These are phyloP conservation scores for Polyporus tsugae DNA, from an alignment of 1,284 basidiomycete species.

Conservation along the genomic window DNA sequence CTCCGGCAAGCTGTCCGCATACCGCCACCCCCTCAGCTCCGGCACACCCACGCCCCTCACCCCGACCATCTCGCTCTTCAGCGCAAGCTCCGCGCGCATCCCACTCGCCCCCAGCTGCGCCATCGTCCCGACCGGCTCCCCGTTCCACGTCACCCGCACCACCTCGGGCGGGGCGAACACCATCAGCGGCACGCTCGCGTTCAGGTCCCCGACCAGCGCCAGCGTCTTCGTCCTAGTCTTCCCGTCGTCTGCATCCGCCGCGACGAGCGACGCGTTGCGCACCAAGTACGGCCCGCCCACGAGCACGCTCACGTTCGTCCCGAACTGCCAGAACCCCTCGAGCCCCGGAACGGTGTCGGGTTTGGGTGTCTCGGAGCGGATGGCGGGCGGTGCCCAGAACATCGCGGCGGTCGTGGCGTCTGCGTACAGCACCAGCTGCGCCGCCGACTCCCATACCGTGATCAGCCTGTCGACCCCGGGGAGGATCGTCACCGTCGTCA, in stretches of 20 bases:
- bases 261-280: constrained; percentile 43
- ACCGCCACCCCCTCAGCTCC: constrained; percentile 69
- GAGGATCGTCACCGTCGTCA: constrained; percentile 56
- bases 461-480: constrained; percentile 59
- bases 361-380: constrained; percentile 38
- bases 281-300: constrained; percentile 65
- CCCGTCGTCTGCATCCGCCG: constrained; percentile 18
- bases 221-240: no score
- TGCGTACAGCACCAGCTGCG: constrained; percentile 71
- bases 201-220: not conserved
- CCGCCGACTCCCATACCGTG: constrained; percentile 69
- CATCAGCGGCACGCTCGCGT: constrained; percentile 46
- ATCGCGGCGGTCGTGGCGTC: constrained; percentile 69
- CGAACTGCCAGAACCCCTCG: constrained; percentile 57
- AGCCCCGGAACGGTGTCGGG: constrained; percentile 42
- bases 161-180: constrained; percentile 63
- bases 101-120: constrained; percentile 18
- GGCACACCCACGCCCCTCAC: constrained; percentile 43
- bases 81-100: constrained; percentile 36
- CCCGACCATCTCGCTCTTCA: constrained; percentile 18
- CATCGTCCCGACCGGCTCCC: constrained; percentile 50
- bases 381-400: constrained; percentile 61
- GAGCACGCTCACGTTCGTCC: constrained; percentile 58
- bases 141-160: constrained; percentile 75
- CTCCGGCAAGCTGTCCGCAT: constrained; percentile 77